phyloP scores from a whole-genome alignment of 2,329 filamentous ascomycete genomes.

The Pseudocercospora crystallina region DNA sequence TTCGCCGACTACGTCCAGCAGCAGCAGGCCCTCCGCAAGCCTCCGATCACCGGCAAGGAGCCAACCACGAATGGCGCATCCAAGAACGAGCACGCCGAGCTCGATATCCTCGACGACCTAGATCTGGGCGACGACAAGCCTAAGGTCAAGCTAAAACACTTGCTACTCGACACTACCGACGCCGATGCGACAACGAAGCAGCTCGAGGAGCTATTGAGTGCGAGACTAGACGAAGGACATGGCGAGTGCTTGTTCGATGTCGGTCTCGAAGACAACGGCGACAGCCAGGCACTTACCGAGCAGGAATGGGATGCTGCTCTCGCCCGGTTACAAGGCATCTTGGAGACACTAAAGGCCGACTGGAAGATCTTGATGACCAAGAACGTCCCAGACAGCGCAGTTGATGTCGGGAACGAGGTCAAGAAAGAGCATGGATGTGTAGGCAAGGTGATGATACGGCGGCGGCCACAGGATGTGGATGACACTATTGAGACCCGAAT shows the following conservation, averaged over 20 bases:
- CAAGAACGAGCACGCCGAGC: conserved; percentile 75
- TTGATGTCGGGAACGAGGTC: conserved; percentile 64
- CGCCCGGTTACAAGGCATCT: conserved; percentile 63
- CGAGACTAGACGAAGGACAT: conserved; percentile 75
- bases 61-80: conserved; percentile 41
- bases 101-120: conserved; percentile 82
- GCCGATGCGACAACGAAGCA: conserved; percentile 60
- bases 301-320: conserved; percentile 75
- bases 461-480: conserved; percentile 70
- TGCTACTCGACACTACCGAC: conserved; percentile 61
- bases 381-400: conserved; percentile 72
- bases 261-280: conserved; percentile 85
- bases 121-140: conserved; percentile 69
- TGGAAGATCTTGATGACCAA: conserved; percentile 84
- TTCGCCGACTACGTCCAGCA: conserved; percentile 98
- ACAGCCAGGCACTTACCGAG: conserved; percentile 73
- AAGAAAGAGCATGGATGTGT: conserved; percentile 72
- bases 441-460: conserved; percentile 84
- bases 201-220: conserved; percentile 65
- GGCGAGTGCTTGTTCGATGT: conserved; percentile 91
- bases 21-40: conserved; percentile 71
- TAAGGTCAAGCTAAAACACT: conserved; percentile 68
- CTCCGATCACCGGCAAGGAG: conserved; percentile 33
- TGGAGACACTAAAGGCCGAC: conserved; percentile 66
- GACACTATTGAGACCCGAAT: conserved; percentile 94